These are phyloP conservation scores for Penicillium psychrofluorescens DNA, from an alignment of 495 filamentous ascomycete genomes.

Conservation along the genomic window DNA sequence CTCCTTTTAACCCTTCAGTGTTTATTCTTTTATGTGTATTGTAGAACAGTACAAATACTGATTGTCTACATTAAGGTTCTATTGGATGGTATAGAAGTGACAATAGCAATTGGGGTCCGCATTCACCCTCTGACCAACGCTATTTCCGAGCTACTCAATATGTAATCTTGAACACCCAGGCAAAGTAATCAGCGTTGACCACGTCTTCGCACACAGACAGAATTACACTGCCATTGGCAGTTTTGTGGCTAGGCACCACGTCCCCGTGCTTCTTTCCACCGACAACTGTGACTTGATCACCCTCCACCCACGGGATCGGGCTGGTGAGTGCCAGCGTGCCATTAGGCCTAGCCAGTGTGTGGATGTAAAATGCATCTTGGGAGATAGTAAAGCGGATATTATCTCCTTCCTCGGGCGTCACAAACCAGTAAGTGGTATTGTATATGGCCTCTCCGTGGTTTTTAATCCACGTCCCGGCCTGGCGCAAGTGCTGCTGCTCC, in stretches of 20 bases:
- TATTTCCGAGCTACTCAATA: slow-evolving; percentile 9
- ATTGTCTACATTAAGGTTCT: too few relatives aligned
- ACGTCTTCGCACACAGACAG: slow-evolving; percentile 22
- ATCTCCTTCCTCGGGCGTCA: slow-evolving; percentile 39
- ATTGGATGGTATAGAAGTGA: too few relatives aligned
- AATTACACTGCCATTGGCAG: slow-evolving; percentile 16
- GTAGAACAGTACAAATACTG: too few relatives aligned
- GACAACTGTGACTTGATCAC: slow-evolving; percentile 39
- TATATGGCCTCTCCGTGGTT: slow-evolving; percentile 46
- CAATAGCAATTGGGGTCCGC: too few relatives aligned
- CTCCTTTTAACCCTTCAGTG: too few relatives aligned
- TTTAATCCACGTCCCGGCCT: slow-evolving; percentile 46
- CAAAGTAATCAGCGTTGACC: slow-evolving; percentile 31
- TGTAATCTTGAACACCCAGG: slow-evolving; percentile 45
- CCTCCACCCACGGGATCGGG: slow-evolving; percentile 36
- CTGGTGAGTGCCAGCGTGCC: slow-evolving; percentile 27
- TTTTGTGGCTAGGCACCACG: slow-evolving; percentile 9
- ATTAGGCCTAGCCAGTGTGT: slow-evolving; percentile 35
- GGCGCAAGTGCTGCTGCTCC: slow-evolving; percentile 35
- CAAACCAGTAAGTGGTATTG: slow-evolving; percentile 51
- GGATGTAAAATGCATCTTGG: slow-evolving; percentile 45
- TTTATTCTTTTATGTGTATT: too few relatives aligned
- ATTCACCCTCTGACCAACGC: too few relatives aligned
- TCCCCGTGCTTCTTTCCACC: slow-evolving; percentile 31
- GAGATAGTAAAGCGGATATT: slow-evolving; percentile 45